Base-by-base conservation (phyloP, 352 stramenopile species). In the Globisporangium orthogonon region DNA sequence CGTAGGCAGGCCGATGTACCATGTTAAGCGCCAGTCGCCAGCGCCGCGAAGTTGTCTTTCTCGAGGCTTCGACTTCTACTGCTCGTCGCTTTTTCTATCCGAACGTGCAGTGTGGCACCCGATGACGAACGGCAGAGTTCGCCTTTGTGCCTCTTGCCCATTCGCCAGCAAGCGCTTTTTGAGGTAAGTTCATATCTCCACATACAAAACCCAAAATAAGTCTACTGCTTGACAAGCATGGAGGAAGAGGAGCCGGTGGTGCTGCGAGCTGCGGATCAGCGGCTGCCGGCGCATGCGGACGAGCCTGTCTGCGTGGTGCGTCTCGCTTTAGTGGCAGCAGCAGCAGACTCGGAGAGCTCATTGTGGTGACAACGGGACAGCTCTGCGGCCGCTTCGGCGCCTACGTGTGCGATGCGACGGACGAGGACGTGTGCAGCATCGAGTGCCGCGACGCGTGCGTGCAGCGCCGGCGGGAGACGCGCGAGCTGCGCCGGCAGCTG, bases 341-440 rank as follows among this genome's bases (percentile, higher is more conserved):
- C 6, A n/a, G 39, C 4, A 23, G 23, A 4, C 17, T 13, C 47
- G 10, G 23, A 15, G 11, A 0, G 2, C 14, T 47, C 30, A 33
- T 7, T 58, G 11, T 23, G 9, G 3, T 11, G 29, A 15, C 29
- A 86, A 5, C 6, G 5, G 23, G 15, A 23, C 46, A 89, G 76
- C 57, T 91, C 7, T 95, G 85, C 44, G 73, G 74, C 17, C 76
- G 78, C 37, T 92, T 76, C 43, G 85, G 85, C 62, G 80, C 76
- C 35, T 95, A 92, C 54, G 67, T 93, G 50, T 93, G 85, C 53
- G 85, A 95, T 52, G 68, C 62, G 29, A 95, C 85, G 0, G 77
- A 93, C 44, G 70, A 93, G 55, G 81, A 95, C 67, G 85, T 95
- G 13, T 95, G 85, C 63, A 91, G 78, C 60, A 52, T 93, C 7